A percentile compares a stretch with the other conserved stretches of the same genome.
These are phyloP conservation scores for Ceratobasidium sp. DNA, from an alignment of 1,284 basidiomycete species.

Conservation along the genomic window DNA sequence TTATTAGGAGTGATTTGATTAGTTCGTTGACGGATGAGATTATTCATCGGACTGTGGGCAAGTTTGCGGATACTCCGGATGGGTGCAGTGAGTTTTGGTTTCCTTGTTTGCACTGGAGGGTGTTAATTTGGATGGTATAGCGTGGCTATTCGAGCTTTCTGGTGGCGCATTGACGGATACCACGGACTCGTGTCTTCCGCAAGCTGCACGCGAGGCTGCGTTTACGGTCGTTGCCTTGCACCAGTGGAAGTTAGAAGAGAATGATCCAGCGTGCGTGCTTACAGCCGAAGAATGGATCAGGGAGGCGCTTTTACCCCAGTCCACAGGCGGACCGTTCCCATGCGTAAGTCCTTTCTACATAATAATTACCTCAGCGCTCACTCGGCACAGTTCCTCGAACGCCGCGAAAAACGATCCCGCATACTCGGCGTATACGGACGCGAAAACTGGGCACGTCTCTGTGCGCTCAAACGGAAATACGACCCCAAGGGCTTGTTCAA, in stretches of 20 bases:
- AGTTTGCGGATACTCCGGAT: conserved; percentile 84
- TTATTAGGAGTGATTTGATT: conserved; percentile 85
- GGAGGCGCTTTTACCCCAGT: conserved; percentile 73
- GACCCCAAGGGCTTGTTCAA: conserved; percentile 80
- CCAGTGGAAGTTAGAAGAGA: conserved; percentile 87
- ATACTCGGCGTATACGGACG: conserved; percentile 47
- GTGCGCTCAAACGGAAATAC: conserved; percentile 75
- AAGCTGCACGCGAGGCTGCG: conserved; percentile 77
- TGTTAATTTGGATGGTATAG: conserved; percentile 58
- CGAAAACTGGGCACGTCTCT: conserved; percentile 76
- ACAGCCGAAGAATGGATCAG: conserved; percentile 90
- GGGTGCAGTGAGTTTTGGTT: conserved; percentile 78
- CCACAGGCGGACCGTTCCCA: conserved; percentile 82
- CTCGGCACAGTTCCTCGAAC: conserved; percentile 77
- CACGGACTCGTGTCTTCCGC: conserved; percentile 78
- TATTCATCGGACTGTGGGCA: conserved; percentile 82
- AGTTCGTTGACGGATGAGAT: conserved; percentile 85
- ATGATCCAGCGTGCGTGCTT: conserved; percentile 81
- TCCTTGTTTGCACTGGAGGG: background rate
- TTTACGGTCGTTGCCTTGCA: conserved; percentile 92
- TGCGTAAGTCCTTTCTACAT: conserved; percentile 67
- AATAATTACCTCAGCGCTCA: conserved; percentile 45
- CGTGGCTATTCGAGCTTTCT: conserved; percentile 90
- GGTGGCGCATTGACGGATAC: conserved; percentile 84
- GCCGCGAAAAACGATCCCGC: conserved; percentile 64